Evolutionary conservation across 139 green algal species (phyloP).

Genomic region (Chlamydomonas asymmetrica): DNA sequence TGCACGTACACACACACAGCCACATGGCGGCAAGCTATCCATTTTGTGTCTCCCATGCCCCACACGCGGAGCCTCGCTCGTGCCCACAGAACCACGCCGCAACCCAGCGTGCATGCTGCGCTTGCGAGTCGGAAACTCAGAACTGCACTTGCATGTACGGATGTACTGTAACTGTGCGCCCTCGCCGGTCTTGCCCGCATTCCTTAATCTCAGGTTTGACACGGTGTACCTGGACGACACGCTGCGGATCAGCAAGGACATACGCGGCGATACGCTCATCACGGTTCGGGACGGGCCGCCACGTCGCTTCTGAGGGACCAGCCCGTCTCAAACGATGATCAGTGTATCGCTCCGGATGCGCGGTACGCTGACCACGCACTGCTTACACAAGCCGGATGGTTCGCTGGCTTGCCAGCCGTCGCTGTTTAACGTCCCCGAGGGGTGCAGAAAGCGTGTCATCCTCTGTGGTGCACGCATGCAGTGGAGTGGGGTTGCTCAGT

Average conservation of each 20-base stretch:
- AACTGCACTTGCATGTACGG: neutral
- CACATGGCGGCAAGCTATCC: too few species aligned
- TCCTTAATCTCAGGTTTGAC: constrained; percentile 73
- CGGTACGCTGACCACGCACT: too few species aligned
- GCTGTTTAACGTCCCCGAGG: too few species aligned
- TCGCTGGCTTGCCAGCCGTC: too few species aligned
- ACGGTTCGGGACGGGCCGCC: constrained; percentile 64
- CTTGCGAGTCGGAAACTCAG: neutral
- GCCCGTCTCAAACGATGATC: too few species aligned
- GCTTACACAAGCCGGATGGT: too few species aligned
- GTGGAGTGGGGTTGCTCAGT: too few species aligned
- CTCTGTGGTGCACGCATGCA: too few species aligned
- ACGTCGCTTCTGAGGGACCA: constrained; percentile 18
- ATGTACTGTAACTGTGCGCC: neutral
- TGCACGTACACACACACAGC: too few species aligned
- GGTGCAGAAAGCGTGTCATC: too few species aligned
- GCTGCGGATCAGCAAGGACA: constrained; percentile 77
- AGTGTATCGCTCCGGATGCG: too few species aligned
- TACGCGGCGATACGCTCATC: constrained; percentile 77
- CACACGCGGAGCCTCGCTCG: neutral
- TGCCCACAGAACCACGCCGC: neutral
- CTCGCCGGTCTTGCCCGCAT: neutral
- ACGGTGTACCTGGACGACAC: constrained; percentile 76
- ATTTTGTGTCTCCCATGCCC: neutral
- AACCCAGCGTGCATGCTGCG: neutral